Conservation (phyloP, 257 asterid species). For the Primulina eburnea region DNA sequence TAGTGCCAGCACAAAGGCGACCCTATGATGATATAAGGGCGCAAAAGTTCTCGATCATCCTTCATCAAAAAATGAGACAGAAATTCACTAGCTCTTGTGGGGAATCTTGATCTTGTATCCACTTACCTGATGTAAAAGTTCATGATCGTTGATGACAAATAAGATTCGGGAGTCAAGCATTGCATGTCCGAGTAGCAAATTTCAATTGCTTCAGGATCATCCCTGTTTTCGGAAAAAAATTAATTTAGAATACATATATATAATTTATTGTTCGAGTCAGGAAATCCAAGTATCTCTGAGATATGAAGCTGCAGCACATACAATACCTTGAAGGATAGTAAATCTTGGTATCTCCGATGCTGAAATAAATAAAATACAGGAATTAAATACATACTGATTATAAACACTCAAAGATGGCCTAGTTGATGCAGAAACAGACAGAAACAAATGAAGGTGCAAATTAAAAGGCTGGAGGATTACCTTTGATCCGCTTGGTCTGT, state of each 20-base stretch:
- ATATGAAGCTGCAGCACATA: conserved; percentile 12
- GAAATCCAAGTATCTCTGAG: not conserved
- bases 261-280: conserved; percentile 3
- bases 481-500: conserved; percentile 37
- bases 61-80: conserved; percentile 8
- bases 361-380: conserved; percentile 33
- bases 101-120: not conserved
- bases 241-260: conserved; percentile 17
- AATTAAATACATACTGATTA: conserved; percentile 27
- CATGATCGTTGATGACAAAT: conserved; percentile 78
- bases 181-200: conserved; percentile 64
- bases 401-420: conserved; percentile 8
- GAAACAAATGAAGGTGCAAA: conserved; percentile 15
- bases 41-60: not conserved
- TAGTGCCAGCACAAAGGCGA: not conserved
- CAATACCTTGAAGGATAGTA: conserved; percentile 86
- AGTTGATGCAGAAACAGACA: conserved; percentile 11
- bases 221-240: conserved; percentile 44
- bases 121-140: conserved; percentile 89
- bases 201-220: conserved; percentile 76
- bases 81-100: not conserved
- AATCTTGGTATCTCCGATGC: conserved; percentile 45
- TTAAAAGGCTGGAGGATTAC: conserved; percentile 32
- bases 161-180: conserved; percentile 76
- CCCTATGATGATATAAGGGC: not conserved